Evolutionary conservation across 2,329 filamentous ascomycete genomes (phyloP).

Genomic region (Arthrobotrys sinensis): DNA sequence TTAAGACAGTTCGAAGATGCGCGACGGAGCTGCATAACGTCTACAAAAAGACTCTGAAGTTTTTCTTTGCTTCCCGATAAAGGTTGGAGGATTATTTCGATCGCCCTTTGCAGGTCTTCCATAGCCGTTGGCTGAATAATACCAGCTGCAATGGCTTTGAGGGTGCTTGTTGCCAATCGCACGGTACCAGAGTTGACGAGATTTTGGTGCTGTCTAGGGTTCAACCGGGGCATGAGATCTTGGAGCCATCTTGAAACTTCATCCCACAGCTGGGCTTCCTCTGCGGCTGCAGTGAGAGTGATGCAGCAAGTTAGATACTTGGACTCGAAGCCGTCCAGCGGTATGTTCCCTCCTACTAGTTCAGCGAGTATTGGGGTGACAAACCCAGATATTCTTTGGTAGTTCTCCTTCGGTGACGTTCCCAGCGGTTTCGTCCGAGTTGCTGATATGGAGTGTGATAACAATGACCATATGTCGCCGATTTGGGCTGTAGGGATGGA

Average conservation of each 20-base stretch:
- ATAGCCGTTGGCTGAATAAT: not conserved
- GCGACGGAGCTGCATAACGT: conserved; percentile 58
- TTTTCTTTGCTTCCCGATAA: conserved; percentile 56
- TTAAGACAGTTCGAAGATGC: conserved; percentile 44
- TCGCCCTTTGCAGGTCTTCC: conserved; percentile 56
- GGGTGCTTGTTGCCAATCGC: conserved; percentile 41
- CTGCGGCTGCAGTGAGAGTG: conserved; percentile 31
- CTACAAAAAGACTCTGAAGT: conserved; percentile 41
- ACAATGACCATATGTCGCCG: conserved; percentile 43
- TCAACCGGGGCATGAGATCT: conserved; percentile 30
- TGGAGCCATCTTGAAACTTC: conserved; percentile 36
- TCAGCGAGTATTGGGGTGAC: conserved; percentile 25
- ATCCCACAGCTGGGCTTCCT: conserved; percentile 48
- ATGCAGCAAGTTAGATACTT: conserved; percentile 44
- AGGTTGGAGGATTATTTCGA: conserved; percentile 43
- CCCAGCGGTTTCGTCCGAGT: conserved; percentile 25
- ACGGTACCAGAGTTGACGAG: conserved; percentile 35
- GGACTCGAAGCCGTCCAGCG: conserved; percentile 45
- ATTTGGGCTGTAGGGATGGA: conserved; percentile 32
- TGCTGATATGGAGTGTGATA: conserved; percentile 40
- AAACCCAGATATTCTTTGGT: conserved; percentile 26
- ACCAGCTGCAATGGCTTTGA: conserved; percentile 29
- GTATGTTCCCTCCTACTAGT: conserved; percentile 22
- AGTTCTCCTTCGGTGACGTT: conserved; percentile 35
- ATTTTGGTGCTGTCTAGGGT: conserved; percentile 43